Base-by-base conservation (phyloP, 768 basidiomycete species). In the Peribolospora baueri region DNA sequence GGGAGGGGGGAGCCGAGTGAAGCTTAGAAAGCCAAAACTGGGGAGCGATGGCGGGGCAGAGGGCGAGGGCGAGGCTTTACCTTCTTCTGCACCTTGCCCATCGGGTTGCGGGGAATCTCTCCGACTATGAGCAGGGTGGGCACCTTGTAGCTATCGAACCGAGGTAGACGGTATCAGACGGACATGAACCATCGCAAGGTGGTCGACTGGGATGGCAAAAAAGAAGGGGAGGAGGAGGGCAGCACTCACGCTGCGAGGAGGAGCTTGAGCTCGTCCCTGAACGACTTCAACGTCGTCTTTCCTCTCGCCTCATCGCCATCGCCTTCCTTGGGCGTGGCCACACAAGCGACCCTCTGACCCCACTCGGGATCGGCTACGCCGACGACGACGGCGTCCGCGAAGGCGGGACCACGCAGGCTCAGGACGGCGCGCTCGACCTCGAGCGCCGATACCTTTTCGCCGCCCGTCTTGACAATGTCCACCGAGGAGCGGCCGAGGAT, bases 401-500 rank as follows among this genome's bases (percentile, higher is more conserved):
- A 59, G 52, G 50, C 56, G 39, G 50, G 47, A 7, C 56, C 59
- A 7, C 54, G 59, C 11, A 66, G 59, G n/a, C 60, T 58, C 10
- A 66, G 57, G 13, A 66, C 52, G 8, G 60, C 59, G 10, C 61
- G 54, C 48, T 66, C 65, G 25, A 66, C 58, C 47, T 65, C 64
- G 9, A 66, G 51, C 3, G 65, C 65, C 14, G 61, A 62, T 37
- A 66, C 53, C 51, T 66, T 66, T 48, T 66, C 65, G 38, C 65
- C 65, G 3, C 65, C 65, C 8, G 60, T 59, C 58, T 65, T 61
- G 50, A 64, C 62, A 36, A 62, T 61, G 51, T 64, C 63, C 38
- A 61, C 63, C 9, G 55, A 57, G 41, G 51, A 57, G 7, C 65
- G 45, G 1, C 65, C 65, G 8, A 63, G 55, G 38, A 66, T 60